These are phyloP conservation scores for Sarcocystis neurona DNA, from an alignment of 169 alveolate genomes.

Conservation along the genomic window DNA sequence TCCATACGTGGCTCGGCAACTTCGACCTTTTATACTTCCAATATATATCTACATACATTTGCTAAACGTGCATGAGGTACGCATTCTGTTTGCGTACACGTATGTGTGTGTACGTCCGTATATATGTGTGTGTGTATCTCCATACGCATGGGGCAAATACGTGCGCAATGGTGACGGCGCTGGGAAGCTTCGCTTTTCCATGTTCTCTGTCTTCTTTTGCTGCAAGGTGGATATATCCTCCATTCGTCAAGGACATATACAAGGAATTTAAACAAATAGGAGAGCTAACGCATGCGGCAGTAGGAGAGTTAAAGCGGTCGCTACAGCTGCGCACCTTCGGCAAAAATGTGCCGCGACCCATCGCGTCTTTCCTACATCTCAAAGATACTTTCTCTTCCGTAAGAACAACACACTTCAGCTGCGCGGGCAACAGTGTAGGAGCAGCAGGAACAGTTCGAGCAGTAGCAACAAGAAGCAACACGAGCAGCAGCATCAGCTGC, in stretches of 20 bases:
- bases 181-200: too few species aligned
- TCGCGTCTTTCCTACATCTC: constrained; percentile 58
- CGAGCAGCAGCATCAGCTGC: too few species aligned
- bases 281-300: constrained; percentile 54
- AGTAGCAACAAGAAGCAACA: too few species aligned
- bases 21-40: too few species aligned
- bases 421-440: background rate
- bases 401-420: background rate
- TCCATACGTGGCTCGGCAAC: too few species aligned
- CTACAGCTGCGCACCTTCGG: constrained; percentile 58
- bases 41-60: too few species aligned
- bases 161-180: too few species aligned
- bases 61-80: too few species aligned
- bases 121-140: too few species aligned
- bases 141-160: too few species aligned
- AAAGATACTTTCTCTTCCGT: constrained; percentile 51
- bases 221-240: constrained; percentile 29
- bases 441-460: constrained; percentile 12
- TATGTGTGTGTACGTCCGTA: background rate
- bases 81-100: background rate
- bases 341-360: constrained; percentile 59
- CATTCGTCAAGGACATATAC: constrained; percentile 47
- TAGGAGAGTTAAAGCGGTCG: constrained; percentile 53
- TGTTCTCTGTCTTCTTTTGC: too few species aligned
- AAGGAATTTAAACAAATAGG: constrained; percentile 37